phyloP scores from a whole-genome alignment of 1,284 basidiomycete genomes.

The Moesziomyces globuligerus region DNA sequence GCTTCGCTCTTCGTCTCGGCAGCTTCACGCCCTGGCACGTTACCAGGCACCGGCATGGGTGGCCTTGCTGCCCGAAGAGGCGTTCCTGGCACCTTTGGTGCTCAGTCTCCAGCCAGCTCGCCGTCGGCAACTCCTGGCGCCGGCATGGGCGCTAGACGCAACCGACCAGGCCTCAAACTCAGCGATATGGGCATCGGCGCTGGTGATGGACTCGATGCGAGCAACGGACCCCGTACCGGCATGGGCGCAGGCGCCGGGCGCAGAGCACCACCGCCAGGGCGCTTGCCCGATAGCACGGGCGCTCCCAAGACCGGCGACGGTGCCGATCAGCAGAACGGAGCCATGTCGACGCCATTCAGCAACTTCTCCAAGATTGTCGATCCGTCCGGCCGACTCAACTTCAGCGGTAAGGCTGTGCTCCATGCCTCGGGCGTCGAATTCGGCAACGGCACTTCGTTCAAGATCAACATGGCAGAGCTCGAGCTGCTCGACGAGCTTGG shows the following conservation, averaged over 20 bases:
- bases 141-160: conserved; percentile 32
- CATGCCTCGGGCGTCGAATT: conserved; percentile 95
- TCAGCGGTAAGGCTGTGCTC: conserved; percentile 89
- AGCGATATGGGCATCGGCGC: conserved; percentile 52
- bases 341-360: conserved; percentile 80
- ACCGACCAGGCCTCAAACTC: conserved; percentile 54
- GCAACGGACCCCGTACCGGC: conserved; percentile 4
- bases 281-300: conserved; percentile 65
- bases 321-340: conserved; percentile 46
- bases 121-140: conserved; percentile 22
- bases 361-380: conserved; percentile 98
- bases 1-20: conserved; percentile 48
- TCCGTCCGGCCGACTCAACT: conserved; percentile 91
- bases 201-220: conserved; percentile 15
- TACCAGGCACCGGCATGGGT: conserved; percentile 39
- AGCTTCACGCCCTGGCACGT: conserved; percentile 17
- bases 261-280: conserved; percentile 70
- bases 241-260: conserved; percentile 74
- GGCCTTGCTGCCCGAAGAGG: conserved; percentile 47
- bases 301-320: conserved; percentile 13
- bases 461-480: conserved; percentile 95
- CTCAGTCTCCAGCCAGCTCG: conserved; percentile 68
- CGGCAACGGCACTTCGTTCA: conserved; percentile 87
- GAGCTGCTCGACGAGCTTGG: conserved; percentile 87
- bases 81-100: conserved; percentile 71